These are phyloP conservation scores for Ophiostoma sp. DNA, from an alignment of 2,329 filamentous ascomycete species.

Conservation along the genomic window DNA sequence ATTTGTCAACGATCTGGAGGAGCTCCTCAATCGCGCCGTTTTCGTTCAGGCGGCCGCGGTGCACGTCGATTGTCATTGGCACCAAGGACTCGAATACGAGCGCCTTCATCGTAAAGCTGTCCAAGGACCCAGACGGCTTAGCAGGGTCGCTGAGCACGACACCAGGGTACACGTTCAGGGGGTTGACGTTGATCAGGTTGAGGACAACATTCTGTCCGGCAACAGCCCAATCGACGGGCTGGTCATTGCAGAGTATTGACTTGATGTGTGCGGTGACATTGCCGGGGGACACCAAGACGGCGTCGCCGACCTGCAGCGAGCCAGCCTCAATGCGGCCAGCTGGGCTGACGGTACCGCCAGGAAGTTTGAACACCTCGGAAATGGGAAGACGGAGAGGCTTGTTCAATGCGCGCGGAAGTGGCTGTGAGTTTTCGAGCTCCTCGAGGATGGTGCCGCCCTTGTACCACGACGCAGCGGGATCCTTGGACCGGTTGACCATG, in stretches of 20 bases:
- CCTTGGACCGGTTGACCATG: slow-evolving; percentile 57
- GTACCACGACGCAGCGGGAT: slow-evolving; percentile 68
- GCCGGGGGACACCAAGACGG: slow-evolving; percentile 71
- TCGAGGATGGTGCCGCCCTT: slow-evolving; percentile 71
- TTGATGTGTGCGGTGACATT: slow-evolving; percentile 77
- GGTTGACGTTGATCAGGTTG: slow-evolving; percentile 80
- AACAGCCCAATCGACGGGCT: slow-evolving; percentile 44
- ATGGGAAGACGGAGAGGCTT: slow-evolving; percentile 84
- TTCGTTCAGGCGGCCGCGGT: slow-evolving; percentile 75
- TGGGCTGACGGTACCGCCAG: slow-evolving; percentile 76
- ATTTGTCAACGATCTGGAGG: slow-evolving; percentile 35
- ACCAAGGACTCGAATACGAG: slow-evolving; percentile 85
- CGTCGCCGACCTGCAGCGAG: slow-evolving; percentile 77
- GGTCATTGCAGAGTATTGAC: slow-evolving; percentile 65
- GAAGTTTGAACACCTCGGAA: slow-evolving; percentile 76
- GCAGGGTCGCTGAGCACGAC: slow-evolving; percentile 76
- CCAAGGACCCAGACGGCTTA: slow-evolving; percentile 63
- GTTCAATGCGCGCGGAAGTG: slow-evolving; percentile 62
- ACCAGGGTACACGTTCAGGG: slow-evolving; percentile 72
- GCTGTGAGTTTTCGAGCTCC: slow-evolving; percentile 77
- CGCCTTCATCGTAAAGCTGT: slow-evolving; percentile 73
- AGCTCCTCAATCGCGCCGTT: slow-evolving; percentile 69
- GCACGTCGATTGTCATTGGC: slow-evolving; percentile 84
- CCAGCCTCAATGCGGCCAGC: slow-evolving; percentile 83
- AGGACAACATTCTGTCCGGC: slow-evolving; percentile 84